Conservation (phyloP, 208 protist species). For the Leishmania tropica region DNA sequence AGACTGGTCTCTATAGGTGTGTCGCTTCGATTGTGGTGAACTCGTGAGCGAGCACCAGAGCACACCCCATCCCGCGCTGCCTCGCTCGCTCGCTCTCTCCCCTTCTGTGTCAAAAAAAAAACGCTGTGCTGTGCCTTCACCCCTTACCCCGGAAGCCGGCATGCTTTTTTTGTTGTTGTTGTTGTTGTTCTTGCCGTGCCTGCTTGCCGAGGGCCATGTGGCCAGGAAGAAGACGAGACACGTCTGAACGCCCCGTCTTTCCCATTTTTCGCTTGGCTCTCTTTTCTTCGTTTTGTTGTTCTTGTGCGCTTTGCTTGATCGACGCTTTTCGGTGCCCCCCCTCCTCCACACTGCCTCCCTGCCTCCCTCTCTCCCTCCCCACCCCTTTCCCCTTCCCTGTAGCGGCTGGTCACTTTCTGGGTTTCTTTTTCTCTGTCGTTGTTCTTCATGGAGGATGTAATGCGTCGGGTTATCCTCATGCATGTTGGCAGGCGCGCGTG, state of each 20-base stretch:
- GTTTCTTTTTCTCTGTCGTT: neutral
- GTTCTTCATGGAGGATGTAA: neutral
- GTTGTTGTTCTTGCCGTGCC: too few species aligned
- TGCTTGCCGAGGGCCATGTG: neutral
- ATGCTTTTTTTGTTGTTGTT: neutral
- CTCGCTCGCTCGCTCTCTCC: neutral
- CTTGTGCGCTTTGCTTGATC: neutral
- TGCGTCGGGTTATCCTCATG: neutral
- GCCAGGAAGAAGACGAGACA: neutral
- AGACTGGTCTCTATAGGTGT: neutral
- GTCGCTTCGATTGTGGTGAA: neutral
- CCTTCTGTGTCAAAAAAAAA: neutral
- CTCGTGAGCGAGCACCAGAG: neutral
- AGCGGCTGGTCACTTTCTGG: neutral
- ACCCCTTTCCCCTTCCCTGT: too few species aligned
- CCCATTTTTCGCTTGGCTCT: too few species aligned
- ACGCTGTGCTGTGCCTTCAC: neutral
- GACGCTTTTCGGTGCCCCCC: neutral
- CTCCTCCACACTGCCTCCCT: neutral
- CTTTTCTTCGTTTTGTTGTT: neutral
- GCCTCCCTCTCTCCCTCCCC: neutral
- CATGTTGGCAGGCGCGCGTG: neutral
- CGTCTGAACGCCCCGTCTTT: neutral
- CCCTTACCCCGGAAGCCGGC: neutral
- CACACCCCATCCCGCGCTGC: neutral